Evolutionary conservation across 1,284 basidiomycete species (phyloP).

Genomic region (Tilletia caries): DNA sequence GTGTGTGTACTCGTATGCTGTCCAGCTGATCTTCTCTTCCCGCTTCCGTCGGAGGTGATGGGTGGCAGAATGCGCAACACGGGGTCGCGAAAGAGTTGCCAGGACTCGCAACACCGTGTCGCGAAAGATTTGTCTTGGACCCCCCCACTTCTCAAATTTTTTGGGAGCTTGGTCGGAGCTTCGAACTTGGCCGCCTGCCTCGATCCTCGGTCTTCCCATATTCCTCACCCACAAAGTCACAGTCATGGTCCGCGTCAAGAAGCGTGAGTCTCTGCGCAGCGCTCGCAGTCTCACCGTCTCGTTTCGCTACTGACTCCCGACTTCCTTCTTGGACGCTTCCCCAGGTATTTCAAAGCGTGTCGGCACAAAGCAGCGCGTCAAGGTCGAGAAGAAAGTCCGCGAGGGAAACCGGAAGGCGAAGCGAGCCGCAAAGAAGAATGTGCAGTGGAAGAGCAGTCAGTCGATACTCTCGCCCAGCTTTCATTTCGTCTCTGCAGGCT

Average conservation of each 20-base stretch:
- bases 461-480: too few species aligned
- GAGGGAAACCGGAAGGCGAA: constrained; percentile 50
- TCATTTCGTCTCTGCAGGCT: neutral
- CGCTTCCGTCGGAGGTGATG: neutral
- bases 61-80: neutral
- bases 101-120: neutral
- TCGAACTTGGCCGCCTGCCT: neutral
- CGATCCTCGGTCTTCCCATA: too few species aligned
- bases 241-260: constrained; percentile 13
- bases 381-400: constrained; percentile 48
- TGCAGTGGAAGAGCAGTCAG: constrained; percentile 65
- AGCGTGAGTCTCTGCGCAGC: neutral
- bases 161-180: neutral
- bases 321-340: neutral
- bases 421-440: constrained; percentile 78
- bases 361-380: constrained; percentile 30
- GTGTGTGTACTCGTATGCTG: neutral
- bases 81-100: neutral
- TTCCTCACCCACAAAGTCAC: neutral
- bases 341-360: constrained; percentile 9
- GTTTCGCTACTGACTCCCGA: neutral
- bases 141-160: neutral
- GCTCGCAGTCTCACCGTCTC: too few species aligned
- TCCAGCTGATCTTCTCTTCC: neutral
- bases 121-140: neutral